phyloP scores from a whole-genome alignment of 495 filamentous ascomycete species.

The Oidiodendron maius region DNA sequence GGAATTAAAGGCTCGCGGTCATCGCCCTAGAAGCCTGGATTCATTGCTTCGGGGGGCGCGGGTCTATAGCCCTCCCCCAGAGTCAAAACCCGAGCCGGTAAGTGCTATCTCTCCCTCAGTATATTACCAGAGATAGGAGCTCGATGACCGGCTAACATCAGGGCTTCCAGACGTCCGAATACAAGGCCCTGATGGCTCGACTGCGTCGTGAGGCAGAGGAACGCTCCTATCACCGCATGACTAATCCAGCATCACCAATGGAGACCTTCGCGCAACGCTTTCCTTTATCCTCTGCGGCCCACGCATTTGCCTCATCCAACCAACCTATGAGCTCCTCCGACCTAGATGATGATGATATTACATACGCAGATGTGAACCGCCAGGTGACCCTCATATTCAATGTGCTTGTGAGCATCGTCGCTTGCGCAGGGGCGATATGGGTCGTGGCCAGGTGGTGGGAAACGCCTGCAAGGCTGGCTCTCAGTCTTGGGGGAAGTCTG shows the following conservation, averaged over 20 bases:
- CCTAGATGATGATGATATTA: conserved; percentile 47
- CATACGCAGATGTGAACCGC: conserved; percentile 64
- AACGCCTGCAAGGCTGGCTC: conserved; percentile 58
- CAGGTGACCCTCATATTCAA: conserved; percentile 72
- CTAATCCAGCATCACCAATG: conserved; percentile 46
- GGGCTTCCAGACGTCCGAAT: conserved; percentile 67
- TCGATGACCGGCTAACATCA: conserved; percentile 1
- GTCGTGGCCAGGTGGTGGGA: conserved; percentile 64
- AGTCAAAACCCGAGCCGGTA: conserved; percentile 75
- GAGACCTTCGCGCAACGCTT: conserved; percentile 57
- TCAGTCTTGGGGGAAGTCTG: conserved; percentile 61
- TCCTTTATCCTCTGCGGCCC: conserved; percentile 34
- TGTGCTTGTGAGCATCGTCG: conserved; percentile 65
- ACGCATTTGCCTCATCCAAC: conserved; percentile 38
- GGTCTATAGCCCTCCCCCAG: conserved; percentile 71
- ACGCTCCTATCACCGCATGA: conserved; percentile 71
- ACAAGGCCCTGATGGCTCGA: conserved; percentile 81
- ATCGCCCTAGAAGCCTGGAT: conserved; percentile 44
- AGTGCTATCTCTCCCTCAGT: conserved; percentile 23
- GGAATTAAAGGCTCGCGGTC: conserved; percentile 34
- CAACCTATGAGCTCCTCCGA: conserved; percentile 31
- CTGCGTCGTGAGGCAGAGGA: conserved; percentile 76
- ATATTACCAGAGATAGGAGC: background rate
- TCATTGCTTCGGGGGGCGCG: conserved; percentile 61
- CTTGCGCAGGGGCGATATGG: conserved; percentile 68